Evolutionary conservation across 164 flowering plant genomes (phyloP).

Genomic region (Platanus orientalis): DNA sequence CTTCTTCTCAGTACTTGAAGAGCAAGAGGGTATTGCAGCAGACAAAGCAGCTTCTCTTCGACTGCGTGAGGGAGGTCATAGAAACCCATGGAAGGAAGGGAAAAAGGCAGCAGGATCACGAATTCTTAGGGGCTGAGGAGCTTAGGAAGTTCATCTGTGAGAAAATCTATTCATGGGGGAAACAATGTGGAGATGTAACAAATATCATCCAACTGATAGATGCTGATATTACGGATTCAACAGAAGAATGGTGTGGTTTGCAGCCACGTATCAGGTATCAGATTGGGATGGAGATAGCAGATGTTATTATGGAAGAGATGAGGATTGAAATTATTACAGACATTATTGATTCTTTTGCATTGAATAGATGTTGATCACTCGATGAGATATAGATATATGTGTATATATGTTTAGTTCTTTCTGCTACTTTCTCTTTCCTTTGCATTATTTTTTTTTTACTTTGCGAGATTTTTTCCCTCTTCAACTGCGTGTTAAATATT

Average conservation of each 20-base stretch:
- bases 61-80: constrained; percentile 28
- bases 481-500: no score
- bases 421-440: no score
- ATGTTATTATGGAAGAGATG: constrained; percentile 38
- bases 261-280: constrained; percentile 13
- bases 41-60: constrained; percentile 39
- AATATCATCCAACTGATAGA: constrained; percentile 20
- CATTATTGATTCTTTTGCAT: no score
- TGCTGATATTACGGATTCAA: constrained; percentile 21
- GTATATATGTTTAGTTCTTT: no score
- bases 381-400: no score
- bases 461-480: no score
- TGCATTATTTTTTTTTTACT: no score
- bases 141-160: constrained; percentile 32
- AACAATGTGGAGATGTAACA: constrained; percentile 26
- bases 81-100: no score
- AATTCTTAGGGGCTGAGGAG: constrained; percentile 30
- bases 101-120: not conserved
- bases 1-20: constrained; percentile 21
- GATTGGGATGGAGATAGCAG: constrained; percentile 29
- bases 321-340: constrained; percentile 25
- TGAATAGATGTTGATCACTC: no score
- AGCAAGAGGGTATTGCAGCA: constrained; percentile 23
- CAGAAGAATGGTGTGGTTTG: constrained; percentile 29
- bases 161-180: constrained; percentile 27